These are phyloP conservation scores for Plasmodium gaboni DNA, from an alignment of 169 alveolate species.

Conservation along the genomic window DNA sequence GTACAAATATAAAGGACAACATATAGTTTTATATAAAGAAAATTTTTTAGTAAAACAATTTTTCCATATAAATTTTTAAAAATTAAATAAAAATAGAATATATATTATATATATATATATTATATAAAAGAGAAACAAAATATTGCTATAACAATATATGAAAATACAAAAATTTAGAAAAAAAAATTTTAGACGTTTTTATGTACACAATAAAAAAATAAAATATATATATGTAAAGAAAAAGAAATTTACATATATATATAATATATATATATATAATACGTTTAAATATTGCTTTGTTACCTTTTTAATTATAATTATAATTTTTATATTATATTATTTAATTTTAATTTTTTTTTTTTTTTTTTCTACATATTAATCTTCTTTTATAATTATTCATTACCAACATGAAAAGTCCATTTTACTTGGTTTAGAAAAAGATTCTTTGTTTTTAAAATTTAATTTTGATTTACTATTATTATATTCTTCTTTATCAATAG, in stretches of 20 bases:
- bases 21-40: too few species aligned
- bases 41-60: too few species aligned
- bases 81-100: too few species aligned
- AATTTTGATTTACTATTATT: conserved; percentile 17
- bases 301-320: not conserved
- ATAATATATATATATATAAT: too few species aligned
- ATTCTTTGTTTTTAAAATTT: conserved; percentile 36
- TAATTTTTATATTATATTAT: not conserved
- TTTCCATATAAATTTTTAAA: too few species aligned
- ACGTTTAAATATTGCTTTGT: not conserved
- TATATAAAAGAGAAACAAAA: conserved; percentile 3
- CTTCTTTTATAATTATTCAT: not conserved
- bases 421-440: conserved; percentile 27
- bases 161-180: not conserved
- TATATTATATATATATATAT: too few species aligned
- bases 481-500: conserved; percentile 14
- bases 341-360: not conserved
- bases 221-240: too few species aligned
- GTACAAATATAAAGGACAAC: too few species aligned
- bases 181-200: not conserved
- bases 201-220: too few species aligned
- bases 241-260: too few species aligned
- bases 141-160: conserved; percentile 3
- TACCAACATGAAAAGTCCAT: conserved; percentile 70
- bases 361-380: not conserved